These are phyloP conservation scores for Endothia cerciana DNA, from an alignment of 2,329 filamentous ascomycete genomes.

Conservation along the genomic window DNA sequence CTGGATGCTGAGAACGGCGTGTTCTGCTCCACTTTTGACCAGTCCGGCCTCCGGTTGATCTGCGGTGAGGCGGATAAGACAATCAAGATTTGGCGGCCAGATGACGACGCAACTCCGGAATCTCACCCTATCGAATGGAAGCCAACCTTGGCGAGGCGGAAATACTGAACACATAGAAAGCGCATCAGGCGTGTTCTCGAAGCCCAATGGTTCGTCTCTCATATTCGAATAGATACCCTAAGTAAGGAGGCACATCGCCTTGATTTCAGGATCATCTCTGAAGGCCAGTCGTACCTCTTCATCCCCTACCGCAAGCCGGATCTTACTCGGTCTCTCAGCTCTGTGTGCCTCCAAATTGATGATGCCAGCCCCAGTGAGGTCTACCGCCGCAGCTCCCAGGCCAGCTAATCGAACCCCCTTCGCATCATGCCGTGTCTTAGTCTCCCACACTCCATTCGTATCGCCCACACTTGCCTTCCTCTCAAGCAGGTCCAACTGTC, in stretches of 20 bases:
- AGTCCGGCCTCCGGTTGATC: constrained; percentile 85
- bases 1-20: constrained; percentile 93
- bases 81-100: constrained; percentile 97
- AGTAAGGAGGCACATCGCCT: constrained; percentile 63
- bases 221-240: constrained; percentile 28
- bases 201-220: neutral
- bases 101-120: constrained; percentile 87
- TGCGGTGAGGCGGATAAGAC: constrained; percentile 97
- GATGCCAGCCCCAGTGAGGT: constrained; percentile 85
- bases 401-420: constrained; percentile 36
- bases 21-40: constrained; percentile 92
- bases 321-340: constrained; percentile 84
- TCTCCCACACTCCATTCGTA: constrained; percentile 17
- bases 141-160: constrained; percentile 76
- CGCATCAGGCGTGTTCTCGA: neutral
- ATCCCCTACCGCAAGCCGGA: constrained; percentile 83
- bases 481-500: constrained; percentile 63
- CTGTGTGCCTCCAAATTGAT: constrained; percentile 80
- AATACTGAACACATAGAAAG: constrained; percentile 57
- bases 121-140: constrained; percentile 93
- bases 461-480: constrained; percentile 25
- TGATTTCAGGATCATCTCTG: constrained; percentile 85
- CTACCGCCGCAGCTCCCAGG: constrained; percentile 68
- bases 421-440: constrained; percentile 20
- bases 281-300: constrained; percentile 90